Evolutionary conservation across 306 rosid genomes (phyloP).

Genomic region (Inga oerstediana): DNA sequence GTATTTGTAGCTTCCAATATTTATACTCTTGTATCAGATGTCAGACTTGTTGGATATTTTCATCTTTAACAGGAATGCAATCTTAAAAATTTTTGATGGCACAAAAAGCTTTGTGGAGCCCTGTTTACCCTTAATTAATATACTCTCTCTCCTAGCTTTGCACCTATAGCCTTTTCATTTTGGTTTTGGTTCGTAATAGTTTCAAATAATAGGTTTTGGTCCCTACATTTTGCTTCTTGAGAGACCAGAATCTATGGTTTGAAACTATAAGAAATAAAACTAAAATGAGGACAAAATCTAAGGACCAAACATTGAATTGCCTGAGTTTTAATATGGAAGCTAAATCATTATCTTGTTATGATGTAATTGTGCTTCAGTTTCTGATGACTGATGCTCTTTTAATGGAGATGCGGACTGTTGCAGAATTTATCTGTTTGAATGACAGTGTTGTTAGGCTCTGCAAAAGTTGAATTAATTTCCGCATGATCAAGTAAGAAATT

Average conservation of each 20-base stretch:
- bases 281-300: no score
- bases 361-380: background rate
- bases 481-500: conserved; percentile 63
- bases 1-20: background rate
- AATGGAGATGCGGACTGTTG: conserved; percentile 10
- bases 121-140: background rate
- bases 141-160: no score
- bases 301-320: no score
- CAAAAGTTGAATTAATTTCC: conserved; percentile 29
- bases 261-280: no score
- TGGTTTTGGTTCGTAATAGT: no score
- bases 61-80: conserved; percentile 13
- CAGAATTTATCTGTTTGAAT: conserved; percentile 21
- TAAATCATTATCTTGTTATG: background rate
- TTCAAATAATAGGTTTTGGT: no score
- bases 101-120: background rate
- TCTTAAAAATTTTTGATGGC: background rate
- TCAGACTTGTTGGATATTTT: conserved; percentile 1
- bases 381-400: conserved; percentile 2
- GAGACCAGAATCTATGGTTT: no score
- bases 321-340: background rate
- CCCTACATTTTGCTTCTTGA: no score
- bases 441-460: background rate
- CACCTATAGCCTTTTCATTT: no score
- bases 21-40: background rate